Conservation (phyloP, 2,329 filamentous ascomycete genomes). For the Sporothrix variecibatus region DNA sequence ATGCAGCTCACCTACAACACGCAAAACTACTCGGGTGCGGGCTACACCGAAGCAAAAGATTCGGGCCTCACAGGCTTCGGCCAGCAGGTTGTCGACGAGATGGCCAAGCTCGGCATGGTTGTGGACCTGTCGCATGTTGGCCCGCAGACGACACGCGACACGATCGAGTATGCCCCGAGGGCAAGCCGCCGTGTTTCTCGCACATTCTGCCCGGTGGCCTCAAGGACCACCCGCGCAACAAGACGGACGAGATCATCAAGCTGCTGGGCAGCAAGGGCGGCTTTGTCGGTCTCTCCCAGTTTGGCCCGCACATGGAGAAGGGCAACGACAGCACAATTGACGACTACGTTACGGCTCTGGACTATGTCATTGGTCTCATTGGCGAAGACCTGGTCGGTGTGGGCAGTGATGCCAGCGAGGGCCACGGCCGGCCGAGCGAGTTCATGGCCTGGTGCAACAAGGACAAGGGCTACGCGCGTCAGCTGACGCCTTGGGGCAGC, state of each 20-base stretch:
- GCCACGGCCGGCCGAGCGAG: constrained; percentile 42
- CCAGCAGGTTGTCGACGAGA: constrained; percentile 39
- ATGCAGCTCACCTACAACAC: constrained; percentile 49
- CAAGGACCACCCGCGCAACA: constrained; percentile 43
- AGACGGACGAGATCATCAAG: constrained; percentile 42
- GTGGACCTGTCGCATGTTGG: constrained; percentile 42
- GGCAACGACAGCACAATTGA: constrained; percentile 46
- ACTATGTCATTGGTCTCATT: constrained; percentile 42
- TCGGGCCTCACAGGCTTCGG: constrained; percentile 42
- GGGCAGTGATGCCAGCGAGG: constrained; percentile 44
- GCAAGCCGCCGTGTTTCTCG: constrained; percentile 45
- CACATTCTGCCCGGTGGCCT: constrained; percentile 42
- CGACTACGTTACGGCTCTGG: constrained; percentile 44
- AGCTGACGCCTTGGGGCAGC: constrained; percentile 44
- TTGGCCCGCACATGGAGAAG: constrained; percentile 44
- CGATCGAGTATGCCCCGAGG: constrained; percentile 39
- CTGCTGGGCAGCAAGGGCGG: constrained; percentile 42
- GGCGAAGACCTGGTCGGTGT: constrained; percentile 43
- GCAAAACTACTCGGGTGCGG: constrained; percentile 45
- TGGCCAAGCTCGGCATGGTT: constrained; percentile 42
- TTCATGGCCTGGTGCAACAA: constrained; percentile 46
- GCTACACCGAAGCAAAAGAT: constrained; percentile 43
- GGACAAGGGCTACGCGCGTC: constrained; percentile 44
- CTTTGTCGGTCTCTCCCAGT: constrained; percentile 44
- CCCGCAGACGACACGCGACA: constrained; percentile 39